Base-by-base conservation (phyloP, 2,329 filamentous ascomycete species). In the Emericellopsis atlantica region DNA sequence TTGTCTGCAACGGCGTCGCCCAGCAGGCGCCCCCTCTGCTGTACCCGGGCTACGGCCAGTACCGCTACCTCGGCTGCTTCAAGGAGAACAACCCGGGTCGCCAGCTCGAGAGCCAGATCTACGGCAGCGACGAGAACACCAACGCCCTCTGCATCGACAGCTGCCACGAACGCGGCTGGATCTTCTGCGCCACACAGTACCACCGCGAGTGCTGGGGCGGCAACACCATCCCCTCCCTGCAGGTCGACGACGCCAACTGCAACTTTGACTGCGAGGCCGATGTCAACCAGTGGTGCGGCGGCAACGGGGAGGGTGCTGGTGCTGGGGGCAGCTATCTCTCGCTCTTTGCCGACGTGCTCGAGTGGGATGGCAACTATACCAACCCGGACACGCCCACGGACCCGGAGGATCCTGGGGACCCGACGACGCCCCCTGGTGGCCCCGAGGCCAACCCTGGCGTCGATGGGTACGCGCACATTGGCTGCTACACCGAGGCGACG, bases 181-280 rank as follows among this genome's bases (percentile, higher is more conserved):
- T 51, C 0, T 72, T 69, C 45, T 71, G 69, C 6, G 70, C 61
- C 2, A 69, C 66, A 0, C 59, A 73, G 40, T 74, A 74, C 44
- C 56, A 64, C 15, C 48, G 55, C 11, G 71, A 77, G 48, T 76
- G 72, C 49, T 77, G 72, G 73, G 70, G 59, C 15, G 73, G 74
- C 2, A 64, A 65, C 22, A 61, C 48, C 0, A 60, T 71, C 21
- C 72, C 72, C 0, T 55, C 49, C 0, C 50, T 60, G 11, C 56
- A 65, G 46, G 67, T 69, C 1, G 55, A 56, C 15, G 64, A 70
- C 4, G 49, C 39, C 5, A 60, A 72, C 45, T 77, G 74, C 55
- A 69, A 70, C 54, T 74, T 61, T 43, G 51, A 62, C 32, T 78
- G 74, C 45, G 48, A 56, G 0, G 73, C 72, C 1, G 62, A 69